These are phyloP conservation scores for Polygonum aviculare DNA, from an alignment of 148 eudicot genomes.

Conservation along the genomic window DNA sequence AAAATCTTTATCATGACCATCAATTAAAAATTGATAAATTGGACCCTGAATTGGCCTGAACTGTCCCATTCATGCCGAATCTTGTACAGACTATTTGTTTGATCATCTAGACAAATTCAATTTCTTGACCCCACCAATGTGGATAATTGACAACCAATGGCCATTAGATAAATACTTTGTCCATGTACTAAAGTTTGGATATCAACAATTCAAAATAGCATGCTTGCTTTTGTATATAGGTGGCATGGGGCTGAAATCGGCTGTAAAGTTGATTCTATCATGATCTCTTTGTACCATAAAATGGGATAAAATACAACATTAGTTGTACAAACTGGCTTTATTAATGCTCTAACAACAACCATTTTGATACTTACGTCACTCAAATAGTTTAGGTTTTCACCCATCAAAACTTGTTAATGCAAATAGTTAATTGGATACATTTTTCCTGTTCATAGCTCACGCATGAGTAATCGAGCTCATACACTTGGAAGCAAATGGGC, in stretches of 20 bases:
- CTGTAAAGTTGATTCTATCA: constrained; percentile 4
- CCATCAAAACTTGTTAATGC: not conserved
- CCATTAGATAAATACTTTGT: not conserved
- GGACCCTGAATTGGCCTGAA: not conserved
- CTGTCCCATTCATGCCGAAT: not conserved
- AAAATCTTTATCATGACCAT: not conserved
- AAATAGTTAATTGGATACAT: too few relatives aligned
- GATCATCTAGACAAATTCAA: not conserved
- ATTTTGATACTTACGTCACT: too few relatives aligned
- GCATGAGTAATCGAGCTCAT: too few relatives aligned
- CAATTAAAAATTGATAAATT: not conserved
- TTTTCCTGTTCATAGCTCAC: too few relatives aligned
- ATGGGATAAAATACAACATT: not conserved
- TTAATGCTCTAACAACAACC: not conserved
- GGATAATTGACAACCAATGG: constrained; percentile 3
- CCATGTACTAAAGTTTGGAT: not conserved
- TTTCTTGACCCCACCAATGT: not conserved
- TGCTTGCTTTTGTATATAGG: not conserved
- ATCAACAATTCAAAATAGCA: not conserved
- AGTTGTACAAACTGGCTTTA: not conserved
- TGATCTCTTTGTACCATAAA: not conserved
- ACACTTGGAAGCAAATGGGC: too few relatives aligned
- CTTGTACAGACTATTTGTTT: not conserved
- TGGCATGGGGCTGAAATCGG: not conserved
- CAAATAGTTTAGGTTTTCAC: not conserved